A percentile compares a stretch with the other conserved stretches of the same genome.
phyloP scores from a whole-genome alignment of 2,329 filamentous ascomycete species.

The Beauveria medogensis region DNA sequence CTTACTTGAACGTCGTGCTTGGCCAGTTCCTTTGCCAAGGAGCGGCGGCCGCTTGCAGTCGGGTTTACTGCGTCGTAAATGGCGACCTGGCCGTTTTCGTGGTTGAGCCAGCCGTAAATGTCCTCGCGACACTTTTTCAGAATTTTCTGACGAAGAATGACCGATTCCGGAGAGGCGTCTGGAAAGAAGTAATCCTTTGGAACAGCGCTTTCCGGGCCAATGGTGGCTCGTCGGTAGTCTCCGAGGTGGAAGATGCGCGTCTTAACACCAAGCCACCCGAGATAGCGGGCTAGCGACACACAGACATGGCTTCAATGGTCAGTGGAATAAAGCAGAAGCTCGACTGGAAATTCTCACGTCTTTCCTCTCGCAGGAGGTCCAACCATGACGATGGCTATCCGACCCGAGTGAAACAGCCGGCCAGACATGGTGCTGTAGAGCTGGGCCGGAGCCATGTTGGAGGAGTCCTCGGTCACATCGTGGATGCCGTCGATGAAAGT shows the following conservation, averaged over 20 bases:
- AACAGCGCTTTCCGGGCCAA: conserved; percentile 74
- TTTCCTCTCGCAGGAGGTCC: conserved; percentile 92
- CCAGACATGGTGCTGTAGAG: conserved; percentile 98
- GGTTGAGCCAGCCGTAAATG: conserved; percentile 91
- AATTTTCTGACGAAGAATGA: conserved; percentile 94
- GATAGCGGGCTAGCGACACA: conserved; percentile 87
- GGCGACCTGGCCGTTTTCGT: conserved; percentile 95
- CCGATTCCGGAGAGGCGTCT: conserved; percentile 82
- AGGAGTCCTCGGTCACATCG: conserved; percentile 71
- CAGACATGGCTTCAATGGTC: conserved; percentile 67
- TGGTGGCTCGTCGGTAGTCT: conserved; percentile 87
- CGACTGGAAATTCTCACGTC: conserved; percentile 49
- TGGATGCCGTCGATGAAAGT: conserved; percentile 97
- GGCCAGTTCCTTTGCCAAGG: conserved; percentile 90
- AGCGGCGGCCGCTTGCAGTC: conserved; percentile 69
- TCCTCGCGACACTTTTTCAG: conserved; percentile 95
- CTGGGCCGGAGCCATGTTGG: conserved; percentile 83
- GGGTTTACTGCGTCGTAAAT: conserved; percentile 99
- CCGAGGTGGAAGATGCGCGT: conserved; percentile 96
- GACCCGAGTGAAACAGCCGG: conserved; percentile 89
- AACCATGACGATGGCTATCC: conserved; percentile 95
- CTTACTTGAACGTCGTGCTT: conserved; percentile 86
- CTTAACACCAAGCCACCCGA: conserved; percentile 96
- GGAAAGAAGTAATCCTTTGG: conserved; percentile 98
- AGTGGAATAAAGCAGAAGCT: neutral